These are phyloP conservation scores for Xylaria grammica DNA, from an alignment of 495 filamentous ascomycete genomes.

Conservation along the genomic window DNA sequence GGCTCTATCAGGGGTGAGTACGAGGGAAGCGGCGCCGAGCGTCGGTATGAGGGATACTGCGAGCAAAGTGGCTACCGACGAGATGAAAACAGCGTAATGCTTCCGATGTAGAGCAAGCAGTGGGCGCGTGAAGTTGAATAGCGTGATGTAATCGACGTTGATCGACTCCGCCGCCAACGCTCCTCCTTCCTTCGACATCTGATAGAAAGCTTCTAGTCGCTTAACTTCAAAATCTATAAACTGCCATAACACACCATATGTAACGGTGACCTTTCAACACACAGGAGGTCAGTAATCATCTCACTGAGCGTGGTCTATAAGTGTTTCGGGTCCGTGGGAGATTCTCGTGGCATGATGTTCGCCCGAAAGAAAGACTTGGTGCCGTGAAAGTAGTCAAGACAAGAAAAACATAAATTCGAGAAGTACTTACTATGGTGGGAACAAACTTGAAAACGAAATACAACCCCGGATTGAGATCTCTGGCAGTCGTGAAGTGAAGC, in stretches of 20 bases:
- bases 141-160: constrained; percentile 74
- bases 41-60: constrained; percentile 68
- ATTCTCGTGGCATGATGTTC: no score
- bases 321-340: no score
- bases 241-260: constrained; percentile 77
- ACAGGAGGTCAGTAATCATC: no score
- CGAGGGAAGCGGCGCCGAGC: constrained; percentile 62
- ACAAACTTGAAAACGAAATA: constrained; percentile 78
- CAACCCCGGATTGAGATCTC: constrained; percentile 52
- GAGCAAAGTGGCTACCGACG: constrained; percentile 64
- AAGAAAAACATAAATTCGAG: no score
- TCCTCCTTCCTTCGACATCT: constrained; percentile 68
- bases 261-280: constrained; percentile 70
- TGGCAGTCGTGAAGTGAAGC: constrained; percentile 56
- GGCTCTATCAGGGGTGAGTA: constrained; percentile 54
- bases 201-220: constrained; percentile 75
- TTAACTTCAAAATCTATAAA: constrained; percentile 75
- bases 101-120: constrained; percentile 61
- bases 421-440: constrained; percentile 68
- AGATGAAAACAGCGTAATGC: constrained; percentile 70
- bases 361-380: no score
- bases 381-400: no score
- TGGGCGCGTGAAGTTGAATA: constrained; percentile 66
- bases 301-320: no score
- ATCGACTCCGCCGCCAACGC: constrained; percentile 69